Percentiles rank a stretch among this genome's conserved stretches.
Evolutionary conservation across 2,329 filamentous ascomycete genomes (phyloP).

Genomic region (Penicillium sclerotiorum): DNA sequence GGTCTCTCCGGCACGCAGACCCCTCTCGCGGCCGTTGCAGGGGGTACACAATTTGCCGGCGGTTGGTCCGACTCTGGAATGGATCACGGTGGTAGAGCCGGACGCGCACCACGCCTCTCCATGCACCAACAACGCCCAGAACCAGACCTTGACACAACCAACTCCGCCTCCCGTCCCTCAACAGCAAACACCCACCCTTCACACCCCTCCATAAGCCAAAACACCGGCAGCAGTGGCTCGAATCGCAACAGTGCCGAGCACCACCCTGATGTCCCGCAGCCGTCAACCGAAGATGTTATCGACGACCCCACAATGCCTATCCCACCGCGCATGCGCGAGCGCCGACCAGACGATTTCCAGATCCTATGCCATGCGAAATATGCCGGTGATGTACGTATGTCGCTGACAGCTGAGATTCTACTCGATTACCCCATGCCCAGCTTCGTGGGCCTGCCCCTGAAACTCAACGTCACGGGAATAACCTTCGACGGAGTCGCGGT

Average conservation of each 20-base stretch:
- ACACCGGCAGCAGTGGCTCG: slow-evolving; percentile 24
- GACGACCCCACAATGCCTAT: slow-evolving; percentile 34
- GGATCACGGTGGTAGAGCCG: slow-evolving; percentile 18
- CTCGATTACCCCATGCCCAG: slow-evolving; percentile 98
- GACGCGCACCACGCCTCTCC: slow-evolving; percentile 18
- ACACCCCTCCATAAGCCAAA: slow-evolving; percentile 28
- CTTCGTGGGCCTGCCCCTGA: slow-evolving; percentile 93
- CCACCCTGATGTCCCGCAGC: slow-evolving; percentile 25
- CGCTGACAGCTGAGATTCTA: slow-evolving; percentile 90
- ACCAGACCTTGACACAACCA: slow-evolving; percentile 38
- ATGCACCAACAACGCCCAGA: slow-evolving; percentile 32
- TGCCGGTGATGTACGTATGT: slow-evolving; percentile 81
- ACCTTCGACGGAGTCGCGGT: slow-evolving; percentile 95
- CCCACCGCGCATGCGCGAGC: slow-evolving; percentile 66
- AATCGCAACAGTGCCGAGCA: slow-evolving; percentile 30
- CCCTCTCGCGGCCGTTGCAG: slow-evolving; percentile 50
- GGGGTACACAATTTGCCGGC: slow-evolving; percentile 44
- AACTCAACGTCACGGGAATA: slow-evolving; percentile 90
- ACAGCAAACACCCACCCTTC: slow-evolving; percentile 43
- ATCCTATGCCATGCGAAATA: slow-evolving; percentile 91
- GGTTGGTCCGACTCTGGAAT: slow-evolving; percentile 39
- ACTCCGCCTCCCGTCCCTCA: slow-evolving; percentile 46
- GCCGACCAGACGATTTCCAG: slow-evolving; percentile 82
- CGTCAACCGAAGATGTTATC: slow-evolving; percentile 22
- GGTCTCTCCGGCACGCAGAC: slow-evolving; percentile 53